Evolutionary conservation across 2,329 filamentous ascomycete species (phyloP).

Genomic region (Sporothrix variecibatus): DNA sequence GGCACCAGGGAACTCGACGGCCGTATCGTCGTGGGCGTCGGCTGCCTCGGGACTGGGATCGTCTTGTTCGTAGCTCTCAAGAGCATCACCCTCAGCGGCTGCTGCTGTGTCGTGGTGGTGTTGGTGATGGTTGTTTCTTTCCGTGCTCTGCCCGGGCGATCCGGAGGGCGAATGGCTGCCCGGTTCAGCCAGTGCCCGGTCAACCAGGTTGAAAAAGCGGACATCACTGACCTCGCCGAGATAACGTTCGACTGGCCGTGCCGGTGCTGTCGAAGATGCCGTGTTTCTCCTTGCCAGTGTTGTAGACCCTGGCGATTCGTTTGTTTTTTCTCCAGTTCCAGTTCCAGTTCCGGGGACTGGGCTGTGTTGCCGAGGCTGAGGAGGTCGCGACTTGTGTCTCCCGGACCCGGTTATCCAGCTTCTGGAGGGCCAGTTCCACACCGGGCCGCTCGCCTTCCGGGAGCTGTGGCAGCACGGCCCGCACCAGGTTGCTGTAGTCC

Average conservation of each 20-base stretch:
- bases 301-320: neutral
- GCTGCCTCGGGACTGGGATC: slow-evolving; percentile 9
- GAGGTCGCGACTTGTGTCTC: neutral
- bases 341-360: neutral
- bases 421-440: neutral
- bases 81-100: slow-evolving; percentile 19
- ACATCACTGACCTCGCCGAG: slow-evolving; percentile 44
- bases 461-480: neutral
- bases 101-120: neutral
- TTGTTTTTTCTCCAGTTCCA: neutral
- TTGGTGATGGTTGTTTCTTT: neutral
- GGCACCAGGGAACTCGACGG: slow-evolving; percentile 21
- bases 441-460: neutral
- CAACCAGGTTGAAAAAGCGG: slow-evolving; percentile 41
- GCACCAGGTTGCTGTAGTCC: slow-evolving; percentile 21
- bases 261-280: neutral
- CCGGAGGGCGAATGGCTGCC: neutral
- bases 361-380: neutral
- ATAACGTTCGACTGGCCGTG: slow-evolving; percentile 34
- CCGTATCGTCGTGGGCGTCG: neutral
- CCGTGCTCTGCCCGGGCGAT: neutral
- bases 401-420: slow-evolving; percentile 1
- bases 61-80: slow-evolving; percentile 34
- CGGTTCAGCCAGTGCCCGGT: slow-evolving; percentile 33
- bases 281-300: neutral